Evolutionary conservation across 768 basidiomycete genomes (phyloP).

Genomic region (Xanthoconium purpureum): DNA sequence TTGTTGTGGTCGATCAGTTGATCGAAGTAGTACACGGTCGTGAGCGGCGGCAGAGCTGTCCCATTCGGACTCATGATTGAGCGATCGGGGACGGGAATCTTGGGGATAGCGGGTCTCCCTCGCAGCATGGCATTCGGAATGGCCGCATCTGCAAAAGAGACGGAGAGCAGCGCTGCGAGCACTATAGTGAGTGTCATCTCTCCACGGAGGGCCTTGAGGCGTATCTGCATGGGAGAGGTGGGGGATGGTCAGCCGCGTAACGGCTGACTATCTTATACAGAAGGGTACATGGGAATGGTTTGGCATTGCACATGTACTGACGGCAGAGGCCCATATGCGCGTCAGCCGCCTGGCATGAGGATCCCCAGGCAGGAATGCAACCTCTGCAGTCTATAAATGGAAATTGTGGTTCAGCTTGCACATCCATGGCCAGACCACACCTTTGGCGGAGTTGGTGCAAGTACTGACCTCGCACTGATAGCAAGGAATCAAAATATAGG

Average conservation of each 20-base stretch:
- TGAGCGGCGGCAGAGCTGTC: slow-evolving; percentile 23
- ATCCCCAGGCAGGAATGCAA: not conserved
- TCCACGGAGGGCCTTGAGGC: not conserved
- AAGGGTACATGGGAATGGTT: slow-evolving; percentile 4
- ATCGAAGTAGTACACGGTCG: slow-evolving; percentile 30
- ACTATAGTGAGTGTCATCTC: slow-evolving; percentile 11
- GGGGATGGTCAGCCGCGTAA: not conserved
- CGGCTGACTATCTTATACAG: too few relatives aligned
- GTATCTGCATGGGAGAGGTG: not conserved
- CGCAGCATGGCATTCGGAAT: slow-evolving; percentile 21
- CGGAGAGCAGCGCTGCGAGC: slow-evolving; percentile 8
- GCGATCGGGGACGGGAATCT: slow-evolving; percentile 9
- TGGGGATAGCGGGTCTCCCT: slow-evolving; percentile 14
- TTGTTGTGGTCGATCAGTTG: slow-evolving; percentile 45
- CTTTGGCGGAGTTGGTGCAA: not conserved
- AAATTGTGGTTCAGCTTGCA: not conserved
- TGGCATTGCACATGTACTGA: slow-evolving; percentile 1
- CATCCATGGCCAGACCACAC: too few relatives aligned
- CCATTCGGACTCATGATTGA: slow-evolving; percentile 20
- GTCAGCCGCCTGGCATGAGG: slow-evolving; percentile 2
- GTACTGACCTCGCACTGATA: not conserved
- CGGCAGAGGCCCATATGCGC: slow-evolving; percentile 1
- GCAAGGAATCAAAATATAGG: not conserved
- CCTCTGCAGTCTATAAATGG: not conserved
- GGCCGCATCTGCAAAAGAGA: slow-evolving; percentile 18